phyloP scores from a whole-genome alignment of 2,329 filamentous ascomycete genomes.

The Plenodomus biglobosus region DNA sequence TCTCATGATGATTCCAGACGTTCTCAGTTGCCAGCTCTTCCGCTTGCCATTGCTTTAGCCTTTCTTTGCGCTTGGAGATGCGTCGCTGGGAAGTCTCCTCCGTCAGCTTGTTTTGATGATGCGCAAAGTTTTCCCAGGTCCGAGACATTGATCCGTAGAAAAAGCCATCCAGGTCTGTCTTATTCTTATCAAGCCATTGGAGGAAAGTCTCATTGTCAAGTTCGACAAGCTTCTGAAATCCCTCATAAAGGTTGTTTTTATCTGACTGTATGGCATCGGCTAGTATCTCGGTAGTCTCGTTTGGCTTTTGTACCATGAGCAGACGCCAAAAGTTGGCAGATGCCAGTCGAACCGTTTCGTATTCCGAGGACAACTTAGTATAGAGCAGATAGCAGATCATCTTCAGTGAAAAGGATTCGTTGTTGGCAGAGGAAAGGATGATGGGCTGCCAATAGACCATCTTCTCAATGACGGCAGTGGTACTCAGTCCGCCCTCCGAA shows the following conservation, averaged over 20 bases:
- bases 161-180: constrained; percentile 73
- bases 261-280: constrained; percentile 70
- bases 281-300: constrained; percentile 74
- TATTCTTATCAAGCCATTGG: constrained; percentile 81
- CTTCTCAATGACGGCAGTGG: constrained; percentile 74
- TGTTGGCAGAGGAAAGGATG: constrained; percentile 74
- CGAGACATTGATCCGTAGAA: constrained; percentile 82
- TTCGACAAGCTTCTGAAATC: constrained; percentile 81
- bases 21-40: constrained; percentile 71
- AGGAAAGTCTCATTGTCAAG: constrained; percentile 88
- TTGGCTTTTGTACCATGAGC: constrained; percentile 87
- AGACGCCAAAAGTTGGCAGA: constrained; percentile 89
- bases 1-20: constrained; percentile 77
- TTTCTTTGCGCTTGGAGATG: constrained; percentile 76
- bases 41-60: constrained; percentile 74
- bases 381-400: constrained; percentile 93
- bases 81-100: constrained; percentile 72
- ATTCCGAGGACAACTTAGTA: constrained; percentile 75
- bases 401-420: constrained; percentile 78
- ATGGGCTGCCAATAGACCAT: constrained; percentile 96
- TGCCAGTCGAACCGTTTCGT: constrained; percentile 67
- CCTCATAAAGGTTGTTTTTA: constrained; percentile 69
- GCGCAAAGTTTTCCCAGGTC: constrained; percentile 86
- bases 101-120: constrained; percentile 76
- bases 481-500: constrained; percentile 61